phyloP scores from a whole-genome alignment of 106 monocot genomes.

The Apostasia ramifera region DNA sequence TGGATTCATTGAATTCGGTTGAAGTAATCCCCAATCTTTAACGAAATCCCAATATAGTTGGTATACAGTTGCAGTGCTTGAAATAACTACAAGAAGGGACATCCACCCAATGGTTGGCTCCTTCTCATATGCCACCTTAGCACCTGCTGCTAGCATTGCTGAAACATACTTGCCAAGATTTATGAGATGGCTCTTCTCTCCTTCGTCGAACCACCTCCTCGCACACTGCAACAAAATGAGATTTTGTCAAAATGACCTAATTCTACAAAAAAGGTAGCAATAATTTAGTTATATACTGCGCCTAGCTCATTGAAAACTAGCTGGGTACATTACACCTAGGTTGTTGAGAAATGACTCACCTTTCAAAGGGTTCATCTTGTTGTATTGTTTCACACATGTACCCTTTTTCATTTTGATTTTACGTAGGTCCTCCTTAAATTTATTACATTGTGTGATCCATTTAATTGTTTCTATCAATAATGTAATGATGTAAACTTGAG shows the following conservation, averaged over 20 bases:
- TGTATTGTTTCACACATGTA: no score
- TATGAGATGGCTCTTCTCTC: constrained; percentile 50
- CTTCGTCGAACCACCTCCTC: constrained; percentile 81
- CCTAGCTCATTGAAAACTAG: neutral
- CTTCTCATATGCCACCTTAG: constrained; percentile 88
- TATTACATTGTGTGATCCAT: no score
- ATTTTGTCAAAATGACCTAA: neutral
- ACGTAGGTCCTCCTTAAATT: no score
- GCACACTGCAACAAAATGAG: constrained; percentile 43
- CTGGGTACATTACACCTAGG: no score
- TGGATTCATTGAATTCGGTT: constrained; percentile 76
- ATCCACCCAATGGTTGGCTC: constrained; percentile 63
- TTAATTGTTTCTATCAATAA: no score
- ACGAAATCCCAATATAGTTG: constrained; percentile 99
- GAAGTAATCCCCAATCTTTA: constrained; percentile 92
- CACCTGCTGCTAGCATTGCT: constrained; percentile 77
- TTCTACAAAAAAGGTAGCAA: no score
- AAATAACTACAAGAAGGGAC: constrained; percentile 54
- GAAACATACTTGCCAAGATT: constrained; percentile 84
- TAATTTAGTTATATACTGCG: neutral
- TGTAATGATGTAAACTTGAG: no score
- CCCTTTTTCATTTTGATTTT: no score
- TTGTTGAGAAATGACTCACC: neutral
- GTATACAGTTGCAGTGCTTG: constrained; percentile 77
- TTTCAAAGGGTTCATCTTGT: no score